Conservation (phyloP, 164 flowering plant genomes). For the Echeveria elegans region DNA sequence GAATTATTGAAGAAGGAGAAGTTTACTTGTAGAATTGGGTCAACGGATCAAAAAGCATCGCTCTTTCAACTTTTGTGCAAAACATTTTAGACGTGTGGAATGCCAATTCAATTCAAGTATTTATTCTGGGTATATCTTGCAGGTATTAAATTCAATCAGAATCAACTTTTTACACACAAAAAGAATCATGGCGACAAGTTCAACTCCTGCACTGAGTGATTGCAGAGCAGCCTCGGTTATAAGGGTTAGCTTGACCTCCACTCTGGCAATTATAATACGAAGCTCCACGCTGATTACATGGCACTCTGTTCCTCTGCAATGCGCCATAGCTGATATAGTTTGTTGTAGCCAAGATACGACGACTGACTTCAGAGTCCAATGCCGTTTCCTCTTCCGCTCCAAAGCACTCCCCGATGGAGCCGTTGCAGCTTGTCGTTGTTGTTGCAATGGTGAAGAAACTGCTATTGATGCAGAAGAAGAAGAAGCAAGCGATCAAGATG, state of each 20-base stretch:
- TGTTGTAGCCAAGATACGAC: constrained; percentile 62
- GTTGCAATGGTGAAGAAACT: background rate
- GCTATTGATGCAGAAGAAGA: background rate
- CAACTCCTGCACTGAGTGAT: constrained; percentile 67
- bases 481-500: background rate
- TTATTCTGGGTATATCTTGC: background rate
- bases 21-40: no score
- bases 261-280: constrained; percentile 87
- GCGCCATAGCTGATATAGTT: constrained; percentile 87
- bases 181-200: background rate
- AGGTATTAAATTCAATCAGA: constrained; percentile 1
- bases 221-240: constrained; percentile 64
- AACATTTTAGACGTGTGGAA: background rate
- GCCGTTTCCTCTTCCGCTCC: constrained; percentile 44
- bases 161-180: background rate
- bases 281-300: constrained; percentile 75
- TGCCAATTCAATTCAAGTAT: background rate
- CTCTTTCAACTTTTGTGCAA: no score
- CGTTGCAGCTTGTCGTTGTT: constrained; percentile 38
- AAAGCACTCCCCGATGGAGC: constrained; percentile 54
- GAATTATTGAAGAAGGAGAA: no score
- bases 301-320: constrained; percentile 67
- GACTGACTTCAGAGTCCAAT: constrained; percentile 62
- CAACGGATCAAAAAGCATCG: no score
- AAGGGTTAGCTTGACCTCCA: constrained; percentile 79